Evolutionary conservation across 169 alveolate genomes (phyloP).

Genomic region (Cryptosporidium tyzzeri): DNA sequence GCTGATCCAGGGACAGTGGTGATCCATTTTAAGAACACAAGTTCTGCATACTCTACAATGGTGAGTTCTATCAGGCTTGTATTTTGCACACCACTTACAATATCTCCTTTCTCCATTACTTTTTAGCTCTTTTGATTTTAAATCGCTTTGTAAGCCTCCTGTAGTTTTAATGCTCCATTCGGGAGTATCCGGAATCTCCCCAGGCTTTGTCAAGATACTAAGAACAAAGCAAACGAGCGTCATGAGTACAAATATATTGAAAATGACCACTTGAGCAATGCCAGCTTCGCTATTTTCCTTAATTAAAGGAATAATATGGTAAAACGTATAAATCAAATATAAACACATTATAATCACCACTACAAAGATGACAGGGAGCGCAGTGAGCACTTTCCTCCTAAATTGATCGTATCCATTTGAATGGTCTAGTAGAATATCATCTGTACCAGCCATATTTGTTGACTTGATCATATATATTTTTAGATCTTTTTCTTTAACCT

Average conservation of each 20-base stretch:
- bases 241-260: constrained; percentile 77
- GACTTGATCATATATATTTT: not conserved
- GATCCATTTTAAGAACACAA: constrained; percentile 92
- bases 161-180: constrained; percentile 83
- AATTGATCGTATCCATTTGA: constrained; percentile 1
- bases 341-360: constrained; percentile 16
- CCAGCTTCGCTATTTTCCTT: constrained; percentile 51
- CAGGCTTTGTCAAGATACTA: constrained; percentile 87
- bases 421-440: not conserved
- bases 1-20: constrained; percentile 92
- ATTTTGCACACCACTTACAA: constrained; percentile 85
- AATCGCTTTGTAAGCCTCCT: not conserved
- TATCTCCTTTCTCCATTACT: constrained; percentile 77
- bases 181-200: constrained; percentile 86
- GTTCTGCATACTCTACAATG: constrained; percentile 86
- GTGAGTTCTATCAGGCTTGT: constrained; percentile 85
- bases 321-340: constrained; percentile 53
- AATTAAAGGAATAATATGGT: constrained; percentile 52
- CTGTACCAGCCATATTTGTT: constrained; percentile 10
- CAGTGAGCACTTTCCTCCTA: constrained; percentile 33
- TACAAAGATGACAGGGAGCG: constrained; percentile 56
- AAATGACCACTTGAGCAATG: constrained; percentile 58
- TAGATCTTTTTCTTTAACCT: constrained; percentile 23
- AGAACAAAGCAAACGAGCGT: constrained; percentile 83
- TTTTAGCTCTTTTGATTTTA: constrained; percentile 30